Evolutionary conservation across 2,329 filamentous ascomycete genomes (phyloP), one percentile per base, ranked within the genome.

Genomic region (Laburnicola sp.): DNA sequence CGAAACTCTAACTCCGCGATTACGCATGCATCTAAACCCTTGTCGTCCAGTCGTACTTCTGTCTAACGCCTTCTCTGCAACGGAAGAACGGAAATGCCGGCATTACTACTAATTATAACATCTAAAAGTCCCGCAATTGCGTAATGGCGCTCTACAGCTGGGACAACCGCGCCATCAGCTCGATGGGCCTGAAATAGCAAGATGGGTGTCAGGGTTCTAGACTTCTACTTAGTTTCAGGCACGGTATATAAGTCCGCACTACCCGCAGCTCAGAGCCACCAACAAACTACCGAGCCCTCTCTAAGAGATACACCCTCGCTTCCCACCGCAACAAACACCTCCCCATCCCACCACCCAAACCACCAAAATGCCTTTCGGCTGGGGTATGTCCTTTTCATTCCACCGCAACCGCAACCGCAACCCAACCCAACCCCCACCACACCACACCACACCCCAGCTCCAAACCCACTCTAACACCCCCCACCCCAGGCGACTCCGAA

Each of bases 401-500:
- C n/a, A n/a, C n/a, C n/a, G n/a, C n/a, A n/a, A n/a, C n/a, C n/a
- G n/a, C n/a, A n/a, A n/a, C n/a, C n/a, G n/a, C n/a, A n/a, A n/a
- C n/a, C n/a, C n/a, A n/a, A n/a, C n/a, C n/a, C n/a, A n/a, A n/a
- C n/a, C n/a, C n/a, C n/a, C n/a, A n/a, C n/a, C n/a, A n/a, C n/a
- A n/a, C n/a, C n/a, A n/a, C n/a, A n/a, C n/a, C n/a, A n/a, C n/a
- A n/a, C n/a, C n/a, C n/a, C n/a, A n/a, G n/a, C n/a, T n/a, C n/a
- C n/a, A n/a, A n/a, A n/a, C n/a, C n/a, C n/a, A n/a, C 4, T 26
- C 30, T 21, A 9, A 10, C 2, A 22, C 16, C 34, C 53, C 21
- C n/a, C 16, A 2, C n/a, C 6, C 25, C 56, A 83, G 80, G 76
- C 60, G 76, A 82, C 54, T 78, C 76, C 55, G 76, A 80, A 53